Percentiles rank a stretch among this genome's conserved stretches.
These are phyloP conservation scores for Fusarium ramigenum DNA, from an alignment of 2,329 filamentous ascomycete genomes.

Conservation along the genomic window DNA sequence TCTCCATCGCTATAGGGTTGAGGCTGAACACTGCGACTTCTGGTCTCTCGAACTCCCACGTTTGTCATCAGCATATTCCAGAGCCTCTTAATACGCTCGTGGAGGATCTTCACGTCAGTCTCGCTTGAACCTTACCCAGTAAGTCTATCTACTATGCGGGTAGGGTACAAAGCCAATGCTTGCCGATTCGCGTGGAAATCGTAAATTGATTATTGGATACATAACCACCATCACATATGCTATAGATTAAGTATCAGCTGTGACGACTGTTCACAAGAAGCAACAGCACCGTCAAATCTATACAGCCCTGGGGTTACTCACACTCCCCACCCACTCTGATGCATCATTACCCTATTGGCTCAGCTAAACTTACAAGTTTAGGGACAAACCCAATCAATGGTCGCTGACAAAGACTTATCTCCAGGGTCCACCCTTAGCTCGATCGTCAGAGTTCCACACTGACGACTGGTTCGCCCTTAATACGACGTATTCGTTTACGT, in stretches of 20 bases:
- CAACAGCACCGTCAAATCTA: constrained; percentile 1
- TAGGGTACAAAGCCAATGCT: background rate
- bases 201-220: background rate
- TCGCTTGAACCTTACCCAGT: background rate
- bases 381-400: constrained; percentile 23
- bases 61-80: background rate
- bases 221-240: background rate
- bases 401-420: constrained; percentile 15
- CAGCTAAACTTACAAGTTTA: constrained; percentile 18
- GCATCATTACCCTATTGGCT: constrained; percentile 12
- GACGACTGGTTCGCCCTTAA: constrained; percentile 17
- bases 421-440: constrained; percentile 29
- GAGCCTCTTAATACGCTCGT: background rate
- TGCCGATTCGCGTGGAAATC: constrained; percentile 4
- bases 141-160: constrained; percentile 8
- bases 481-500: constrained; percentile 39
- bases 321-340: constrained; percentile 13
- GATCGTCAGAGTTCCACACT: constrained; percentile 20
- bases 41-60: background rate
- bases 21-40: background rate
- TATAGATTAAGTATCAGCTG: background rate
- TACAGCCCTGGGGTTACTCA: constrained; percentile 6
- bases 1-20: background rate
- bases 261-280: background rate
- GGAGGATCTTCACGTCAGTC: background rate